These are phyloP conservation scores for Penicillium goetzii DNA, from an alignment of 495 filamentous ascomycete species.

Conservation along the genomic window DNA sequence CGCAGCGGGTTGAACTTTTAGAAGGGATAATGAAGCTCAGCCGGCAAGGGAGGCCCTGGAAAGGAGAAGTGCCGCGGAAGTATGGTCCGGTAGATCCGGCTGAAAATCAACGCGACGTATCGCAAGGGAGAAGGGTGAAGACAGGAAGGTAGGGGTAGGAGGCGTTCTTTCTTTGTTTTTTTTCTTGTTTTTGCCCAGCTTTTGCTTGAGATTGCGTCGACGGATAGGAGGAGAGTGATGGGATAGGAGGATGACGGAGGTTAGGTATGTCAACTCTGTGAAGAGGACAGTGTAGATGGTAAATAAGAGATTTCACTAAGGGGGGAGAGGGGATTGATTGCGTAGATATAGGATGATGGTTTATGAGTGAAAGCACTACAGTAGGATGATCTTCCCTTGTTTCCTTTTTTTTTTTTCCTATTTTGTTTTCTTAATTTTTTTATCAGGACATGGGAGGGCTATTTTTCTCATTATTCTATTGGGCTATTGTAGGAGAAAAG, in stretches of 20 bases:
- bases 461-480: conserved; percentile 26
- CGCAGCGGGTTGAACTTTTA: conserved; percentile 28
- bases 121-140: conserved; percentile 44
- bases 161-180: conserved; percentile 5
- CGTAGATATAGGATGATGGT: conserved; percentile 40
- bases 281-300: conserved; percentile 19
- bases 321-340: conserved; percentile 28
- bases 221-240: not conserved
- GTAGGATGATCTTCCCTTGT: conserved; percentile 24
- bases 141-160: conserved; percentile 27
- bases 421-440: conserved; percentile 17
- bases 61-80: conserved; percentile 48
- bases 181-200: not conserved
- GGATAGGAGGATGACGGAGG: conserved; percentile 11
- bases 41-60: conserved; percentile 47
- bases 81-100: conserved; percentile 45
- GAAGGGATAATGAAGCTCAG: conserved; percentile 35
- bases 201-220: not conserved
- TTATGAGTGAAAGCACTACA: conserved; percentile 5
- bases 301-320: conserved; percentile 30
- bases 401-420: conserved; percentile 20
- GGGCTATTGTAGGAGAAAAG: conserved; percentile 18
- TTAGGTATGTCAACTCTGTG: conserved; percentile 28
- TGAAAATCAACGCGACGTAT: conserved; percentile 37
- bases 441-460: conserved; percentile 13